Evolutionary conservation across 106 monocot genomes (phyloP), one percentile per base, ranked within the genome.

Genomic region (Platanthera guangdongensis): DNA sequence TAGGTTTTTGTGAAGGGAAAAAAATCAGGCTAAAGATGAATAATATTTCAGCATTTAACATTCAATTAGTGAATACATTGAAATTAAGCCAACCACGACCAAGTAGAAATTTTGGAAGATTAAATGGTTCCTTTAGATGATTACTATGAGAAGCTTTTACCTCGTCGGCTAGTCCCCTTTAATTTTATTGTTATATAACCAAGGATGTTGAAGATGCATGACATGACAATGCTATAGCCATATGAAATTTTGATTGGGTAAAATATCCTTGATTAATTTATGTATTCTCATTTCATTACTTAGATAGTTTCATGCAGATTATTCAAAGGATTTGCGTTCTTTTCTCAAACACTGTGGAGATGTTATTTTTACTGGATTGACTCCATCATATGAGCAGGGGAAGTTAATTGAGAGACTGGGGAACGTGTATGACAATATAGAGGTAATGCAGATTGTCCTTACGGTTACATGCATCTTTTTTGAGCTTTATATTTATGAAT

Each of bases 261-360:
- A 11, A 32, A 65, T 30, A 65, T 30, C 25, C 32, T 48, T 15
- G 9, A 47, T 6, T 70, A 8, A 50, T 50, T 25, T 6, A 71
- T 32, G 39, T 71, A 9, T 9, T 68, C 45, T 68, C 48, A 16
- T 71, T 71, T 71, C 30, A 51, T 14, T 51, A 25, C 21, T 10
- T 72, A 51, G 11, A 25, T 72, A n/a, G 76, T 45, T 76, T 39
- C 52, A 11, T 71, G 39, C 73, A 95, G 96, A 89, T 72, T 87
- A 89, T 80, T 81, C 82, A 30, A 84, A 75, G n/a, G 91, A 93
- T 52, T 76, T 91, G 67, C 52, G 10, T n/a, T 86, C 87, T 55
- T 97, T 91, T 78, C 83, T 97, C 67, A 87, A 87, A 39, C 88
- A 97, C 72, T 93, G 91, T 53, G 87, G 83, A 57, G 87, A 91